These are phyloP conservation scores for Fusarium newnesense DNA, from an alignment of 2,329 filamentous ascomycete species.

Conservation along the genomic window DNA sequence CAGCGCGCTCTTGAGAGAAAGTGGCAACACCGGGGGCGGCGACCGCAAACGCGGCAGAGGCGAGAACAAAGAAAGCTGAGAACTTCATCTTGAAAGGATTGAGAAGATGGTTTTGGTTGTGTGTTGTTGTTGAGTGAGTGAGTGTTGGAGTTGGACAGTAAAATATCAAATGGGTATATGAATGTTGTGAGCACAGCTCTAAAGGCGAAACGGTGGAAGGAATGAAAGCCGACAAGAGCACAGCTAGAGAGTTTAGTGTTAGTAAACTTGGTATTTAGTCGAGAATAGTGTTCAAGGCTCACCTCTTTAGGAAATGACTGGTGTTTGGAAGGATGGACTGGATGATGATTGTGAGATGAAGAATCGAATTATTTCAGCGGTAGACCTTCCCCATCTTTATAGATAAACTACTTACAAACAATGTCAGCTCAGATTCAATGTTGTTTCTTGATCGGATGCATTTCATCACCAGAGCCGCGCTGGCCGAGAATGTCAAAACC, in stretches of 20 bases:
- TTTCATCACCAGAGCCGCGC: slow-evolving; percentile 5
- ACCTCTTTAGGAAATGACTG: slow-evolving; percentile 39
- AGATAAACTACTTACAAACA: background rate
- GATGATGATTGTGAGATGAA: slow-evolving; percentile 4
- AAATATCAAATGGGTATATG: slow-evolving; percentile 23
- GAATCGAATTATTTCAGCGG: background rate
- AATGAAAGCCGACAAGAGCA: slow-evolving; percentile 34
- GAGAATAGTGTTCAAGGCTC: background rate
- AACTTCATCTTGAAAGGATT: slow-evolving; percentile 59
- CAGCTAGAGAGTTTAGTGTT: slow-evolving; percentile 16
- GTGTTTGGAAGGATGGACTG: slow-evolving; percentile 20
- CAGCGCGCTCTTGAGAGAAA: background rate
- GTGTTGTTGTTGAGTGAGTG: slow-evolving; percentile 6
- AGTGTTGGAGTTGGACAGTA: slow-evolving; percentile 16
- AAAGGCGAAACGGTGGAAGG: slow-evolving; percentile 20
- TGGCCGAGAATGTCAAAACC: background rate
- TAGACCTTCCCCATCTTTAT: slow-evolving; percentile 15
- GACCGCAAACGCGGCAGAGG: slow-evolving; percentile 56
- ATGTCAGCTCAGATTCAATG: background rate
- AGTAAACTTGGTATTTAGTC: background rate
- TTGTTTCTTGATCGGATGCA: slow-evolving; percentile 3
- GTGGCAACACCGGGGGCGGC: slow-evolving; percentile 56
- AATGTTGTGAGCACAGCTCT: slow-evolving; percentile 38
- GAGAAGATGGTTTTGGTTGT: background rate
- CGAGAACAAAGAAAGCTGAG: slow-evolving; percentile 56